phyloP scores from a whole-genome alignment of 2,329 filamentous ascomycete species.

The Nothophoma quercina region DNA sequence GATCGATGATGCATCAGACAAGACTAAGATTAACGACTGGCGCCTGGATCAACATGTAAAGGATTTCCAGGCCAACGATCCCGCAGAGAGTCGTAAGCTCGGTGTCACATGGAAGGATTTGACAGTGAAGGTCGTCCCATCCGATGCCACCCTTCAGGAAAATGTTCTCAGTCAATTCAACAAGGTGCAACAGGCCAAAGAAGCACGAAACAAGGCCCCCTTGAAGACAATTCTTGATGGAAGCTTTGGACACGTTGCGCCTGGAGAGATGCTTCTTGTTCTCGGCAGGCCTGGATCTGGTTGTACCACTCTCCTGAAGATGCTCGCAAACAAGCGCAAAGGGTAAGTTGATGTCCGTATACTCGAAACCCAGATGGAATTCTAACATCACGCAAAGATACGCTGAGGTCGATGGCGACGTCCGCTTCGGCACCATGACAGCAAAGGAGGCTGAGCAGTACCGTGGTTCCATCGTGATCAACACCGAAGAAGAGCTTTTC shows the following conservation, averaged over 20 bases:
- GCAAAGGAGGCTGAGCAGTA: slow-evolving; percentile 78
- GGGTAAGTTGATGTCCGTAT: slow-evolving; percentile 60
- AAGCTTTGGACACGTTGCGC: slow-evolving; percentile 70
- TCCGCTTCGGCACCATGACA: slow-evolving; percentile 59
- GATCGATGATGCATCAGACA: slow-evolving; percentile 19
- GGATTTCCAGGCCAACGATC: slow-evolving; percentile 25
- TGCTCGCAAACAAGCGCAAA: slow-evolving; percentile 57
- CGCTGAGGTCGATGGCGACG: slow-evolving; percentile 73
- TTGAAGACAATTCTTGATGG: slow-evolving; percentile 67
- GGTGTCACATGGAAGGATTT: slow-evolving; percentile 25
- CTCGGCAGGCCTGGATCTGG: slow-evolving; percentile 66
- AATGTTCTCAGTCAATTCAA: slow-evolving; percentile 49
- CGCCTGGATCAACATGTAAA: slow-evolving; percentile 31
- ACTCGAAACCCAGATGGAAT: not conserved
- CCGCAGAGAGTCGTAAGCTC: slow-evolving; percentile 20
- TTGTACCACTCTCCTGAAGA: slow-evolving; percentile 70
- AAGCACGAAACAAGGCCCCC: slow-evolving; percentile 56
- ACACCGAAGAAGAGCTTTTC: slow-evolving; percentile 62
- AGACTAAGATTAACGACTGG: slow-evolving; percentile 32
- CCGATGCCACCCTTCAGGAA: slow-evolving; percentile 25
- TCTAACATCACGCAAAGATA: slow-evolving; percentile 65
- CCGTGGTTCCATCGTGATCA: slow-evolving; percentile 77
- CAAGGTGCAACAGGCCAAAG: slow-evolving; percentile 56
- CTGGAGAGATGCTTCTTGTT: slow-evolving; percentile 76
- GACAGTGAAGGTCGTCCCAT: slow-evolving; percentile 24